Percentiles rank a stretch among this genome's conserved stretches.
These are phyloP conservation scores for Whalleya microplaca DNA, from an alignment of 2,329 filamentous ascomycete genomes.

Conservation along the genomic window DNA sequence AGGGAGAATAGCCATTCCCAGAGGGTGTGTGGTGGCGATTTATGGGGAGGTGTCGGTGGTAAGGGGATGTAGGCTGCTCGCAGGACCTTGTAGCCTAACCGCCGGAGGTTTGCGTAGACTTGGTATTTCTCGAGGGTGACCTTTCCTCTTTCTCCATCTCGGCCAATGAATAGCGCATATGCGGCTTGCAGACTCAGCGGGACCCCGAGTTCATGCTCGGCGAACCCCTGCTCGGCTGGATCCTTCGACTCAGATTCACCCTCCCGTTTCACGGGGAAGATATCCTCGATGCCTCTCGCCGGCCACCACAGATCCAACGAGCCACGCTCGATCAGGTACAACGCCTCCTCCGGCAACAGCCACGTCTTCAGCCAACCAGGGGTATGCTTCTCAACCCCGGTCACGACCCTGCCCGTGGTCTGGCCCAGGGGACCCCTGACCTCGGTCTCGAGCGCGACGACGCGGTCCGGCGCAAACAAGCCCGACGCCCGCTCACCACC, in stretches of 20 bases:
- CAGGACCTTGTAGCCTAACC: slow-evolving; percentile 79
- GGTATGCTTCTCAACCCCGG: slow-evolving; percentile 56
- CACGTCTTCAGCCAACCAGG: slow-evolving; percentile 69
- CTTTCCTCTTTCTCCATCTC: slow-evolving; percentile 64
- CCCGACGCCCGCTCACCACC: slow-evolving; percentile 36
- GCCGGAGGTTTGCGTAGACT: slow-evolving; percentile 83
- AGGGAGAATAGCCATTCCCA: slow-evolving; percentile 60
- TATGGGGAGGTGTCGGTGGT: slow-evolving; percentile 16
- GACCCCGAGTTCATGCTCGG: slow-evolving; percentile 65
- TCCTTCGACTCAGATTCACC: slow-evolving; percentile 23
- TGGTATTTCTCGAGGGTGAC: slow-evolving; percentile 78
- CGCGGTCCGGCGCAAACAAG: slow-evolving; percentile 47
- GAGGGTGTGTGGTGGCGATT: slow-evolving; percentile 37
- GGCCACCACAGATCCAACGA: slow-evolving; percentile 89
- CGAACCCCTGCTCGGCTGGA: slow-evolving; percentile 17
- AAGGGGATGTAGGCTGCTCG: slow-evolving; percentile 58
- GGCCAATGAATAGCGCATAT: slow-evolving; percentile 81
- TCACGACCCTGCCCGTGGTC: slow-evolving; percentile 71
- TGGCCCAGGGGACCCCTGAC: slow-evolving; percentile 74
- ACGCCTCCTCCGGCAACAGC: slow-evolving; percentile 88
- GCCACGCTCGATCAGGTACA: slow-evolving; percentile 87
- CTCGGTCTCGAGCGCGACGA: slow-evolving; percentile 70
- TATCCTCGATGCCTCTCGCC: slow-evolving; percentile 51
- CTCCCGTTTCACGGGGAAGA: slow-evolving; percentile 45
- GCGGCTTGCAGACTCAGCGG: slow-evolving; percentile 90